Percentiles rank a stretch among this genome's conserved stretches.
Conservation (phyloP, 805 yeast species). For the Wickerhamiella bombiphila region DNA sequence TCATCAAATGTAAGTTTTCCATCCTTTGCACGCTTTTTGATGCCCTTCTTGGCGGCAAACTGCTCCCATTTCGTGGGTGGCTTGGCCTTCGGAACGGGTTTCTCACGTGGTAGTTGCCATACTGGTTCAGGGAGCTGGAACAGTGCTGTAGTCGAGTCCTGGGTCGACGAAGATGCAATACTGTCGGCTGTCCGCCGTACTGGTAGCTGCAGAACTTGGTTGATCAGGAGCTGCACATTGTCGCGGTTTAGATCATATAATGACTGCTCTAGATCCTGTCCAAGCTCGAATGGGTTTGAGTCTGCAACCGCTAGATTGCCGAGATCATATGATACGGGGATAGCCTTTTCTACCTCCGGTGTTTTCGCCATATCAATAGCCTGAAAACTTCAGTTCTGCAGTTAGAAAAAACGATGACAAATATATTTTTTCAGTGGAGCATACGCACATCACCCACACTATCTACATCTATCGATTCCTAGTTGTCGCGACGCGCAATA, state of each 20-base stretch:
- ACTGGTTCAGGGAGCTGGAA: conserved; percentile 73
- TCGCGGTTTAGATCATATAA: conserved; percentile 65
- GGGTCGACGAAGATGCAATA: conserved; percentile 41
- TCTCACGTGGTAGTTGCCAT: conserved; percentile 82
- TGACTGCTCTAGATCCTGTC: conserved; percentile 35
- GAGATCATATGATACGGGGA: conserved; percentile 77
- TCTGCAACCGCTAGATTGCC: conserved; percentile 88
- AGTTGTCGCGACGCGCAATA: no score
- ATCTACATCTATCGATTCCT: no score
- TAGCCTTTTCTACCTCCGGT: conserved; percentile 59
- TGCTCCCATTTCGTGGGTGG: conserved; percentile 92
- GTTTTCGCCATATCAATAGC: conserved; percentile 5
- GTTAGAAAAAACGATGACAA: no score
- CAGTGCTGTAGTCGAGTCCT: conserved; percentile 60
- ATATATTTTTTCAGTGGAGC: no score
- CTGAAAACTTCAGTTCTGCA: no score
- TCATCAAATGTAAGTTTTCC: conserved; percentile 88
- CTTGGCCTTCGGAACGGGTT: conserved; percentile 84
- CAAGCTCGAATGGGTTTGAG: conserved; percentile 66
- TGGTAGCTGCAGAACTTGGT: conserved; percentile 83
- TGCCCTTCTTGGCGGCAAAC: conserved; percentile 93
- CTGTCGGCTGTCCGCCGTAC: conserved; percentile 74
- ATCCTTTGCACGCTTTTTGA: conserved; percentile 72
- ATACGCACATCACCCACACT: no score
- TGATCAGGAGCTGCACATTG: conserved; percentile 78